phyloP scores from a whole-genome alignment of 2,329 filamentous ascomycete genomes.

The Fusarium compactum region DNA sequence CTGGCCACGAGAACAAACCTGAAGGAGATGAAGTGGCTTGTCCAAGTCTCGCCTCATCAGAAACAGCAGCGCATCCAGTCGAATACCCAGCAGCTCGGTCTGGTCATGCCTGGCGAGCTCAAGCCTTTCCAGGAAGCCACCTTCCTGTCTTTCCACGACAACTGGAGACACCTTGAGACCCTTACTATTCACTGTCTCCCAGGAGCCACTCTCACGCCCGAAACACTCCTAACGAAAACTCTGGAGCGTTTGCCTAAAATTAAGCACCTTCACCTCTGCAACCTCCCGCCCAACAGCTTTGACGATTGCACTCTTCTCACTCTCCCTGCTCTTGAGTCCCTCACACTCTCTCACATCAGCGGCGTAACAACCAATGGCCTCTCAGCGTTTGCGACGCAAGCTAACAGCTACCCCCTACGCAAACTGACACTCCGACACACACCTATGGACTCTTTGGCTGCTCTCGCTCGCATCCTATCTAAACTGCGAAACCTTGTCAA shows the following conservation, averaged over 20 bases:
- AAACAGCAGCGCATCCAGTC: constrained; percentile 49
- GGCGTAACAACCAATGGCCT: constrained; percentile 69
- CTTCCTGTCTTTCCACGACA: constrained; percentile 64
- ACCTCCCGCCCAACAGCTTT: constrained; percentile 67
- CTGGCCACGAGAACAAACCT: constrained; percentile 68
- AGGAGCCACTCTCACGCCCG: constrained; percentile 65
- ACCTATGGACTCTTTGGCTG: constrained; percentile 66
- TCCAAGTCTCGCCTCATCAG: constrained; percentile 55
- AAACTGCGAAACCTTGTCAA: constrained; percentile 62
- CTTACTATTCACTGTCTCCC: constrained; percentile 70
- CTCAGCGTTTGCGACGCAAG: constrained; percentile 66
- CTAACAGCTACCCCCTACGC: constrained; percentile 59
- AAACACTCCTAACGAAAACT: constrained; percentile 64
- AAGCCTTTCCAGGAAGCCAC: constrained; percentile 53
- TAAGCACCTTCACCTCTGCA: constrained; percentile 69
- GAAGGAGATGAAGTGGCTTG: constrained; percentile 70
- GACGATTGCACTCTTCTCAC: constrained; percentile 66
- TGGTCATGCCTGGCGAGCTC: constrained; percentile 49
- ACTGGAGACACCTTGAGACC: constrained; percentile 67
- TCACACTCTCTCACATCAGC: constrained; percentile 67
- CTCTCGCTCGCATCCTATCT: constrained; percentile 70
- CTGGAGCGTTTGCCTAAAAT: constrained; percentile 66
- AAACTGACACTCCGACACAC: constrained; percentile 68
- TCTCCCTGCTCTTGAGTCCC: constrained; percentile 65
- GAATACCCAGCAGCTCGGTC: constrained; percentile 49